Evolutionary conservation across 768 basidiomycete genomes (phyloP).

Genomic region (Kwoniella sp.): DNA sequence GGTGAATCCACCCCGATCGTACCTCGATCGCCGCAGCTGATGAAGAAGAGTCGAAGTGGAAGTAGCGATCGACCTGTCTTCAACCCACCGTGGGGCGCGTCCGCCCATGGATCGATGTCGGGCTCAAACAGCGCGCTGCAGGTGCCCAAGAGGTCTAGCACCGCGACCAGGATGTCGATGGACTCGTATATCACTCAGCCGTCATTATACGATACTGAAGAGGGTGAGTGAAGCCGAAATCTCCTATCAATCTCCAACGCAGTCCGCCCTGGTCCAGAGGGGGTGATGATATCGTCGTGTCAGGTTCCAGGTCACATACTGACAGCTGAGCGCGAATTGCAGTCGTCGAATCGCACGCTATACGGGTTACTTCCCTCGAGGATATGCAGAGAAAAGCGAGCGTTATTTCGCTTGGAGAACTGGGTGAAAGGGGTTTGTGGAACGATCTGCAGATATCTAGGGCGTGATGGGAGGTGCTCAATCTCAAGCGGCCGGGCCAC

Average conservation of each 20-base stretch:
- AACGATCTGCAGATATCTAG: slow-evolving; percentile 1
- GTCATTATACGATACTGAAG: slow-evolving; percentile 17
- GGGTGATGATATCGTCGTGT: no score
- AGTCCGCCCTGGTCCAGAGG: no score
- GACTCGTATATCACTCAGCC: slow-evolving; percentile 13
- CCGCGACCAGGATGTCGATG: not conserved
- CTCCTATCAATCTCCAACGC: not conserved
- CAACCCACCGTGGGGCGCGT: not conserved
- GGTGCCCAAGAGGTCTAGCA: not conserved
- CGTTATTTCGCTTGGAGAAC: slow-evolving; percentile 2
- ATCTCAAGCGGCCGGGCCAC: no score
- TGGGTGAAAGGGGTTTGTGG: slow-evolving; percentile 14
- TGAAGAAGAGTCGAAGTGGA: not conserved
- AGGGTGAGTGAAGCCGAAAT: no score
- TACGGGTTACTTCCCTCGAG: slow-evolving; percentile 13
- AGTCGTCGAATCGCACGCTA: slow-evolving; percentile 17
- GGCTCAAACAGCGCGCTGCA: not conserved
- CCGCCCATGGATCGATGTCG: not conserved
- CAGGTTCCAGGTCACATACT: no score
- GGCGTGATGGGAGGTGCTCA: slow-evolving; percentile 7
- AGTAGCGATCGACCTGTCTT: not conserved
- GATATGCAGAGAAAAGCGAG: slow-evolving; percentile 18
- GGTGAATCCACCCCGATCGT: not conserved
- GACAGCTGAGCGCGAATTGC: no score
- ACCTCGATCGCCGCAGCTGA: not conserved